Conservation (phyloP, 176 grass and related monocot genomes). For the Eleusine indica region DNA sequence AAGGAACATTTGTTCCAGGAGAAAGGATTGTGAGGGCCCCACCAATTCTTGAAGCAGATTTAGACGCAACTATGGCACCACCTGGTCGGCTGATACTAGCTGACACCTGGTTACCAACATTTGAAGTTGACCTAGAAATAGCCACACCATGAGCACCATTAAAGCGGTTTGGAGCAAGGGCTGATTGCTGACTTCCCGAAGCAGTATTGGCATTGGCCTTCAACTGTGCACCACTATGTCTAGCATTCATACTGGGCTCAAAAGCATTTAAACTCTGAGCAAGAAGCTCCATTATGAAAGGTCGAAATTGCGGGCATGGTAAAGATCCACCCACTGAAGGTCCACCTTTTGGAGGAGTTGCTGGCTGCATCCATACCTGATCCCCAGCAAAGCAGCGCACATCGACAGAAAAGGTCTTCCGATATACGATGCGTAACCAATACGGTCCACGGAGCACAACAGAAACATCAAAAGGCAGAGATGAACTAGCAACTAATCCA, state of each 20-base stretch:
- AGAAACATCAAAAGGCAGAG: constrained; percentile 89
- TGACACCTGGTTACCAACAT: constrained; percentile 55
- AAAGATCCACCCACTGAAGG: constrained; percentile 87
- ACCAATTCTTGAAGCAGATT: constrained; percentile 56
- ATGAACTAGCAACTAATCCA: constrained; percentile 75
- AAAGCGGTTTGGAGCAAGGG: constrained; percentile 44
- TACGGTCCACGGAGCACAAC: constrained; percentile 87
- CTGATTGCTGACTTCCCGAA: constrained; percentile 47
- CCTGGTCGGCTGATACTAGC: constrained; percentile 52
- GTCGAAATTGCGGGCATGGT: constrained; percentile 92
- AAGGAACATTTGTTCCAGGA: constrained; percentile 60
- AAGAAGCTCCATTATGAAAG: constrained; percentile 97
- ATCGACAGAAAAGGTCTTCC: constrained; percentile 91
- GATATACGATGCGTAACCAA: constrained; percentile 94
- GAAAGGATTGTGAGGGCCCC: constrained; percentile 63
- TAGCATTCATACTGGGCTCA: constrained; percentile 56
- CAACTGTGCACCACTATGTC: constrained; percentile 51
- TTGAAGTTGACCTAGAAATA: constrained; percentile 55
- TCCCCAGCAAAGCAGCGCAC: constrained; percentile 95
- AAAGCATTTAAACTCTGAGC: constrained; percentile 92
- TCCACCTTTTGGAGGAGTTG: constrained; percentile 90
- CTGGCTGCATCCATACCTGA: constrained; percentile 96
- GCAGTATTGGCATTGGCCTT: constrained; percentile 43
- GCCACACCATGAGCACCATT: constrained; percentile 39
- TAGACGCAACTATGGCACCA: constrained; percentile 51